phyloP scores from a whole-genome alignment of 108 stramenopile species.

The Stephanodiscus minutulus region DNA sequence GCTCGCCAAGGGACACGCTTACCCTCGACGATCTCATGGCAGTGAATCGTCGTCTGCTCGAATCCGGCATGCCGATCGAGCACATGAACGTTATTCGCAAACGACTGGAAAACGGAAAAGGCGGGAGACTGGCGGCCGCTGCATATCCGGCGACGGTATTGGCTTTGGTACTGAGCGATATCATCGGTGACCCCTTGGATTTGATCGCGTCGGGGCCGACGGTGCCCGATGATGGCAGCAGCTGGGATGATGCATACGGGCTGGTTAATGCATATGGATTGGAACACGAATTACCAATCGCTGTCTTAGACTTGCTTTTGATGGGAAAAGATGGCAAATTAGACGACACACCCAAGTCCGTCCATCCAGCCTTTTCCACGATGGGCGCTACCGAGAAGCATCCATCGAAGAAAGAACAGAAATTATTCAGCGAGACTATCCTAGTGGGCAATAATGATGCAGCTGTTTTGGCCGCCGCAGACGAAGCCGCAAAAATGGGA shows the following conservation, averaged over 20 bases:
- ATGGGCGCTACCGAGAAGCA: conserved; percentile 9
- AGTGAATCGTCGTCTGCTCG: conserved; percentile 62
- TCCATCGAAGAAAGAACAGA: conserved; percentile 6
- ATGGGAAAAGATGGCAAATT: conserved; percentile 38
- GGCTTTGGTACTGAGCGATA: conserved; percentile 70
- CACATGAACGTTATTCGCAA: conserved; percentile 88
- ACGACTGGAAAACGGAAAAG: conserved; percentile 78
- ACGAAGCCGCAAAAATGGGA: conserved; percentile 61
- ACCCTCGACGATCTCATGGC: conserved; percentile 64
- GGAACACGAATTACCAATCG: conserved; percentile 30
- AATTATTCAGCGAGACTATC: conserved; percentile 47
- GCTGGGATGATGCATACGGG: conserved; percentile 58
- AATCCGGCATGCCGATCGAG: conserved; percentile 79
- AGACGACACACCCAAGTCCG: conserved; percentile 56
- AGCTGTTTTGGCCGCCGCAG: conserved; percentile 76
- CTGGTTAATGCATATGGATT: conserved; percentile 63
- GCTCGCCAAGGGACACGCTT: conserved; percentile 62
- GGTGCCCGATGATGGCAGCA: conserved; percentile 67
- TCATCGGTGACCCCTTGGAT: conserved; percentile 90
- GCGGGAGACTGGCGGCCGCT: conserved; percentile 64
- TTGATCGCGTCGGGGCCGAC: conserved; percentile 89
- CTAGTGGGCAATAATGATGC: conserved; percentile 82
- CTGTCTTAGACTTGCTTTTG: conserved; percentile 37
- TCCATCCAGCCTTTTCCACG: conserved; percentile 55
- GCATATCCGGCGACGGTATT: conserved; percentile 66